These are phyloP conservation scores for Arxiozyma slooffiae DNA, from an alignment of 1,139 yeast genomes.

Conservation along the genomic window DNA sequence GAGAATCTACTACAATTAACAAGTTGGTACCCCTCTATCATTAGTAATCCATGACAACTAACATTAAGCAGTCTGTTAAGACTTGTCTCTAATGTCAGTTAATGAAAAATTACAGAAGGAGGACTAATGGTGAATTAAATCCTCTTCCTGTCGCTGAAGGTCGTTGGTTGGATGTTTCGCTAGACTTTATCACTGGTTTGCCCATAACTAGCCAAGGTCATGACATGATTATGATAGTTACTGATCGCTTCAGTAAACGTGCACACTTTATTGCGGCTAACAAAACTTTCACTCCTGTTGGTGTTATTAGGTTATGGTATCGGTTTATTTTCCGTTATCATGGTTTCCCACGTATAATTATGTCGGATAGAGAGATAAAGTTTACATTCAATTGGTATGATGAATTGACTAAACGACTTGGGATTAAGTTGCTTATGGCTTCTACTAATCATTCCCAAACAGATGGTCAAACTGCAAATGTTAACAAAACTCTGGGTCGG, in stretches of 20 bases:
- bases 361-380: constrained; percentile 12
- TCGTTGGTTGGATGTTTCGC: constrained; percentile 10
- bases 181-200: constrained; percentile 12
- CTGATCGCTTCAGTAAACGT: constrained; percentile 12
- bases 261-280: constrained; percentile 12
- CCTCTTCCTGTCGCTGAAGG: constrained; percentile 8
- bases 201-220: background rate
- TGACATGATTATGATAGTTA: constrained; percentile 12
- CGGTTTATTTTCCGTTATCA: constrained; percentile 11
- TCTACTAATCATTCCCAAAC: background rate
- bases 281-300: constrained; percentile 1
- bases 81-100: constrained; percentile 10
- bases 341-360: constrained; percentile 13
- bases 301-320: constrained; percentile 4
- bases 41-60: constrained; percentile 6
- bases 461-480: background rate
- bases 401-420: background rate
- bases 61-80: constrained; percentile 3
- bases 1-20: background rate
- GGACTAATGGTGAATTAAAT: constrained; percentile 1
- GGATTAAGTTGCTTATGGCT: background rate
- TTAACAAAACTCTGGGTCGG: constrained; percentile 9
- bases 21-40: constrained; percentile 3
- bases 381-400: constrained; percentile 1
- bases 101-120: constrained; percentile 4